phyloP scores from a whole-genome alignment of 805 yeast species.

The Middelhovenomyces tepae region DNA sequence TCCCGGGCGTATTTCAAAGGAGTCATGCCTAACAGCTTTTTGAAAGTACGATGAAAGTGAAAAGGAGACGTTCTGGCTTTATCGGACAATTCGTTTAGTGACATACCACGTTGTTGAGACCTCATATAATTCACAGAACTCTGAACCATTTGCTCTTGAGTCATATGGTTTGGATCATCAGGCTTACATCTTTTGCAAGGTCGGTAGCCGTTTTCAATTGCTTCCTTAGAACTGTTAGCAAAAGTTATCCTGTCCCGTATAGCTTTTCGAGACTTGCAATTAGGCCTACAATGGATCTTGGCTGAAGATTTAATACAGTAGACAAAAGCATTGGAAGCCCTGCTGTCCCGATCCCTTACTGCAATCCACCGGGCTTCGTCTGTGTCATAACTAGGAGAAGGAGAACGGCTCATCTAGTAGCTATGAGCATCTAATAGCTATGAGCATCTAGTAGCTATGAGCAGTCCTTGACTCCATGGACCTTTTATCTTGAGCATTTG shows the following conservation, averaged over 20 bases:
- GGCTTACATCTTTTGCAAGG: constrained; percentile 4
- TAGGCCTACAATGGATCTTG: constrained; percentile 2
- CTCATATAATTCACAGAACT: background rate
- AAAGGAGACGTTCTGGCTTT: background rate
- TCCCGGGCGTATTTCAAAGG: too few relatives aligned
- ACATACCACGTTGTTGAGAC: background rate
- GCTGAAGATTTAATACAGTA: constrained; percentile 3
- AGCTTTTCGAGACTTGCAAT: background rate
- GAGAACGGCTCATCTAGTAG: too few relatives aligned
- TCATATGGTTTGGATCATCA: constrained; percentile 1
- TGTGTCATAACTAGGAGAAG: too few relatives aligned
- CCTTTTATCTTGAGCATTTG: too few relatives aligned
- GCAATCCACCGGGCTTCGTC: constrained; percentile 3
- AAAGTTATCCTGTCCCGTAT: constrained; percentile 31
- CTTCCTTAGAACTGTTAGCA: background rate
- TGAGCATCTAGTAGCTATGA: too few relatives aligned
- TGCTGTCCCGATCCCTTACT: background rate
- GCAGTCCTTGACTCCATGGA: too few relatives aligned
- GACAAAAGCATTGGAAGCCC: constrained; percentile 3
- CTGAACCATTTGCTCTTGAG: constrained; percentile 7
- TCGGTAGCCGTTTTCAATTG: constrained; percentile 2
- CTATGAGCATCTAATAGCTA: too few relatives aligned
- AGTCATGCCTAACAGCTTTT: constrained; percentile 1
- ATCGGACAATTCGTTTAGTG: constrained; percentile 2
- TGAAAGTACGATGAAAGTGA: constrained; percentile 2